Evolutionary conservation across 106 monocot genomes (phyloP).

Genomic region (Apostasia shenzhenica): DNA sequence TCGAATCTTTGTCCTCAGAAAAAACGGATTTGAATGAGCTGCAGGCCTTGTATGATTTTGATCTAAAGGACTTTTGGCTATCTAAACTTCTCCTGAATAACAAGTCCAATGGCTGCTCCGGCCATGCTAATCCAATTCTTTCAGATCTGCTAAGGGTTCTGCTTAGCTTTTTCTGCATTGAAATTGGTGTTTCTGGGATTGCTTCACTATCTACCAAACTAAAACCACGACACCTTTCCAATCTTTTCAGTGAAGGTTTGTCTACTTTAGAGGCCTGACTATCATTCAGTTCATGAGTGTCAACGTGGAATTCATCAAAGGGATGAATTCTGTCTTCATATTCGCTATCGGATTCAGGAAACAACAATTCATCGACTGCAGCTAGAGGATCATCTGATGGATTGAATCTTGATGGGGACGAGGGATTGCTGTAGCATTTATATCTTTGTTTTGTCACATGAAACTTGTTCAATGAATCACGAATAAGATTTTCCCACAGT

Average conservation of each 20-base stretch:
- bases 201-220: slow-evolving; percentile 15
- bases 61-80: slow-evolving; percentile 25
- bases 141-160: slow-evolving; percentile 61
- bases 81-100: slow-evolving; percentile 13
- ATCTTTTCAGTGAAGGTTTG: slow-evolving; percentile 19
- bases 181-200: slow-evolving; percentile 4
- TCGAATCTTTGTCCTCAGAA: slow-evolving; percentile 4
- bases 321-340: slow-evolving; percentile 37
- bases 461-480: slow-evolving; percentile 47
- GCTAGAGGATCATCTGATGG: slow-evolving; percentile 26
- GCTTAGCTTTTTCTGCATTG: slow-evolving; percentile 28
- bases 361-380: slow-evolving; percentile 25
- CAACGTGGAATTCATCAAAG: neutral
- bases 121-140: slow-evolving; percentile 79
- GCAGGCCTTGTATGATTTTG: slow-evolving; percentile 43
- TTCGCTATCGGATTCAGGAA: slow-evolving; percentile 44
- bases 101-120: slow-evolving; percentile 75
- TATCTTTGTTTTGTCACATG: slow-evolving; percentile 33
- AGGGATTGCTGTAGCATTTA: slow-evolving; percentile 71
- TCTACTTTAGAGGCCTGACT: neutral
- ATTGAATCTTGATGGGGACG: slow-evolving; percentile 89
- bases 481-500: slow-evolving; percentile 84
- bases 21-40: slow-evolving; percentile 25
- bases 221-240: slow-evolving; percentile 35
- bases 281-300: neutral